These are phyloP conservation scores for Ambrosiella xylebori DNA, from an alignment of 2,329 filamentous ascomycete genomes.

Conservation along the genomic window DNA sequence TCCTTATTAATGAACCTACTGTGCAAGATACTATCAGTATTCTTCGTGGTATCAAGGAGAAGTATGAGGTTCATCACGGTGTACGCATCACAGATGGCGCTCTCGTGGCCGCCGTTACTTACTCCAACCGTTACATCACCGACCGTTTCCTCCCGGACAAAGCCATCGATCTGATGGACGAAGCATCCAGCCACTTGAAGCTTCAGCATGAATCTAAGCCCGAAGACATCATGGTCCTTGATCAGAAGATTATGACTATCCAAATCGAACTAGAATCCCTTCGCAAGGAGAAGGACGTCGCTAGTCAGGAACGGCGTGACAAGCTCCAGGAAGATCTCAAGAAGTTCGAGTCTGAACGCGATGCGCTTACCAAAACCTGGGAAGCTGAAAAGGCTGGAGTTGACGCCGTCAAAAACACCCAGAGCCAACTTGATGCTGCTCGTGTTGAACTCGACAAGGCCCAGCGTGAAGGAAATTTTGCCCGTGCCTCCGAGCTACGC, in stretches of 20 bases:
- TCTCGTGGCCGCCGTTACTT: slow-evolving; percentile 75
- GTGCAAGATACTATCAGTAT: slow-evolving; percentile 93
- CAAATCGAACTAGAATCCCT: slow-evolving; percentile 93
- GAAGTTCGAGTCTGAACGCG: slow-evolving; percentile 57
- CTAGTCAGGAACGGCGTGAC: slow-evolving; percentile 71
- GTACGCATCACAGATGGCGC: slow-evolving; percentile 87
- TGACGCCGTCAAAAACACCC: slow-evolving; percentile 68
- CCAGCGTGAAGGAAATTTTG: slow-evolving; percentile 77
- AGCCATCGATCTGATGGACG: slow-evolving; percentile 91
- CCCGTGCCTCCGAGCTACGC: slow-evolving; percentile 71
- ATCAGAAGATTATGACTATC: slow-evolving; percentile 91
- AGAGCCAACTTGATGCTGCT: slow-evolving; percentile 76
- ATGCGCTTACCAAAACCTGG: slow-evolving; percentile 66
- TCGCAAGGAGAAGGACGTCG: slow-evolving; percentile 81
- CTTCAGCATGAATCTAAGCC: slow-evolving; percentile 95
- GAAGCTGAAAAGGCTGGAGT: slow-evolving; percentile 78
- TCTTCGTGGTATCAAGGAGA: slow-evolving; percentile 87
- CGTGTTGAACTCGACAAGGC: slow-evolving; percentile 74
- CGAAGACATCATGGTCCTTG: slow-evolving; percentile 79
- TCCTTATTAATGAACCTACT: slow-evolving; percentile 77
- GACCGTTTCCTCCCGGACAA: slow-evolving; percentile 94
- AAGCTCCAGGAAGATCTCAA: slow-evolving; percentile 67
- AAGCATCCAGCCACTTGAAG: slow-evolving; percentile 77
- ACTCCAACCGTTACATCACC: slow-evolving; percentile 91
- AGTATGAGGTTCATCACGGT: slow-evolving; percentile 93